Evolutionary conservation across 2,329 filamentous ascomycete genomes (phyloP).

Genomic region (Ceratocystiopsis sp.): DNA sequence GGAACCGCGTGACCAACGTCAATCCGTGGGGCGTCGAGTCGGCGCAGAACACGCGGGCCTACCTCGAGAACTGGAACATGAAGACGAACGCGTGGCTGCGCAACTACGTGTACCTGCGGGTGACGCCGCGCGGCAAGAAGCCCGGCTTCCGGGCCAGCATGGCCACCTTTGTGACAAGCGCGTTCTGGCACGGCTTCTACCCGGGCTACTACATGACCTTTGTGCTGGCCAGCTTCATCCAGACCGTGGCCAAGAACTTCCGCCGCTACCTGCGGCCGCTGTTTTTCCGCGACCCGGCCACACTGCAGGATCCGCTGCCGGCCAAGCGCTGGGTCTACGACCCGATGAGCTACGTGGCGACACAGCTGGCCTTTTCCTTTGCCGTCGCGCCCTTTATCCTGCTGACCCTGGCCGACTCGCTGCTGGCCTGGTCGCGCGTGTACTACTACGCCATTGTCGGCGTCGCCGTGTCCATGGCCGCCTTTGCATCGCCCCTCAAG

Average conservation of each 20-base stretch:
- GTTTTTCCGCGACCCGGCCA: constrained; percentile 74
- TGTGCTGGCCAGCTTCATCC: constrained; percentile 74
- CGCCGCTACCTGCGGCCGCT: constrained; percentile 82
- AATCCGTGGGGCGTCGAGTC: constrained; percentile 70
- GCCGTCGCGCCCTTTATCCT: constrained; percentile 72
- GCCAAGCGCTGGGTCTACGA: constrained; percentile 73
- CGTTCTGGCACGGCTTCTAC: constrained; percentile 96
- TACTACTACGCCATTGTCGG: constrained; percentile 75
- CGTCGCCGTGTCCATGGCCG: constrained; percentile 44
- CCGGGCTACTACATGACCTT: constrained; percentile 92
- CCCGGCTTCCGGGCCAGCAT: constrained; percentile 89
- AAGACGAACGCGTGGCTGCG: constrained; percentile 95
- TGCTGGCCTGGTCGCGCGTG: constrained; percentile 65
- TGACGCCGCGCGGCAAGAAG: constrained; percentile 90
- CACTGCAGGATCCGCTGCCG: constrained; percentile 42
- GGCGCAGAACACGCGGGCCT: constrained; percentile 85
- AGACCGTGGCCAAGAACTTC: constrained; percentile 86
- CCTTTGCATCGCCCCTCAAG: constrained; percentile 72
- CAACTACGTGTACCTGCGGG: constrained; percentile 88
- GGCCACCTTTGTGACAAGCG: constrained; percentile 85
- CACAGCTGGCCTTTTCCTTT: constrained; percentile 45
- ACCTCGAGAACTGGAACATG: constrained; percentile 91
- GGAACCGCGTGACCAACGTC: constrained; percentile 84
- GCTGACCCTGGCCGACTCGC: constrained; percentile 51
- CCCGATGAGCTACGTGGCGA: constrained; percentile 16